Percentiles rank a stretch among this genome's conserved stretches.
phyloP scores from a whole-genome alignment of 2,329 filamentous ascomycete species.

The Neodidymelliopsis sp. region DNA sequence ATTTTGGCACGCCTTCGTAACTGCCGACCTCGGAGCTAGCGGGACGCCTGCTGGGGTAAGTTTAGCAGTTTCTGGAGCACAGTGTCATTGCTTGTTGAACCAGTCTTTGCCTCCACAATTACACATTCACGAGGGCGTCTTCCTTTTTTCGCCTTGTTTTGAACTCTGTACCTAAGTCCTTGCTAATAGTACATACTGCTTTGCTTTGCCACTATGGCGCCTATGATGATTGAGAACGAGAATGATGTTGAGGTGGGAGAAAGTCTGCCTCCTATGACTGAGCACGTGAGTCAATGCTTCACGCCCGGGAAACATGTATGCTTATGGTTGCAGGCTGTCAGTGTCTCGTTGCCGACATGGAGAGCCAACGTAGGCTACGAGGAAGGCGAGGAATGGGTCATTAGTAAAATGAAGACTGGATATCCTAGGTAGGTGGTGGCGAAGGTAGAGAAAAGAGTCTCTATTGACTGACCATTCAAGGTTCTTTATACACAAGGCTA shows the following conservation, averaged over 20 bases:
- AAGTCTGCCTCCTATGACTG: slow-evolving; percentile 49
- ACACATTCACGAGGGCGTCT: slow-evolving; percentile 3
- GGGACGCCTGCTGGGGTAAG: slow-evolving; percentile 9
- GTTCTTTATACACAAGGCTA: slow-evolving; percentile 90
- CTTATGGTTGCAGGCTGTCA: slow-evolving; percentile 74
- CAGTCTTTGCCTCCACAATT: slow-evolving; percentile 16
- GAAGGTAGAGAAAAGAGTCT: neutral
- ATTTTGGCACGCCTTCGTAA: slow-evolving; percentile 28
- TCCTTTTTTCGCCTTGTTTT: slow-evolving; percentile 7
- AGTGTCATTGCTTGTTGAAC: slow-evolving; percentile 10
- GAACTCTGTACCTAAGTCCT: no score
- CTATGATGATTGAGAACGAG: slow-evolving; percentile 33
- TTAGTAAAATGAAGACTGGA: slow-evolving; percentile 83
- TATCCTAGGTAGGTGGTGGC: slow-evolving; percentile 74
- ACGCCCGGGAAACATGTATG: neutral
- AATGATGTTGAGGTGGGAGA: slow-evolving; percentile 50
- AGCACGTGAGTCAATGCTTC: slow-evolving; percentile 47
- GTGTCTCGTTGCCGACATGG: slow-evolving; percentile 96
- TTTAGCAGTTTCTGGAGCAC: slow-evolving; percentile 7
- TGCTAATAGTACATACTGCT: slow-evolving; percentile 8
- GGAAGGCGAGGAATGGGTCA: slow-evolving; percentile 87
- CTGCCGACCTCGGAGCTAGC: slow-evolving; percentile 45
- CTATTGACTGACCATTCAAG: slow-evolving; percentile 54
- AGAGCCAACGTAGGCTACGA: slow-evolving; percentile 90
- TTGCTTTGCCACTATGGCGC: slow-evolving; percentile 28